Evolutionary conservation across 78 protist genomes (phyloP).

Genomic region (Dictyostelium intermedium): DNA sequence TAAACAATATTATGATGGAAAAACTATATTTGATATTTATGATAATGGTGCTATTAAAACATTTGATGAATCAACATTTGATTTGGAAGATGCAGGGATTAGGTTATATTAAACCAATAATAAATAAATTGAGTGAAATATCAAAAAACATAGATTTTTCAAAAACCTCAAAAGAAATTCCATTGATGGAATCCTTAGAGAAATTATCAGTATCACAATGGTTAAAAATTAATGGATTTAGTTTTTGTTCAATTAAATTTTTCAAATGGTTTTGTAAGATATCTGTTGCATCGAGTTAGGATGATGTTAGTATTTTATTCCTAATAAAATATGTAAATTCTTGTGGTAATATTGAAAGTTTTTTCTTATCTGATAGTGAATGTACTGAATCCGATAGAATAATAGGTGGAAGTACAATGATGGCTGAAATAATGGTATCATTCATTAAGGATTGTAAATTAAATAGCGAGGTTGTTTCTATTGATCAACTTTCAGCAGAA

Average conservation of each 20-base stretch:
- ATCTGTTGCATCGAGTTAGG: neutral
- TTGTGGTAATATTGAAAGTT: neutral
- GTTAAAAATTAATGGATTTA: neutral
- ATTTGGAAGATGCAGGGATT: neutral
- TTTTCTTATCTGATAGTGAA: neutral
- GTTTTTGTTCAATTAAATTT: neutral
- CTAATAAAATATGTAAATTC: neutral
- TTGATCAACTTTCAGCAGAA: neutral
- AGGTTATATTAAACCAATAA: neutral
- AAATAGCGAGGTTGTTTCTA: neutral
- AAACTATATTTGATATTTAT: neutral
- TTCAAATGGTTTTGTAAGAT: neutral
- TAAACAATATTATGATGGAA: slow-evolving; percentile 34
- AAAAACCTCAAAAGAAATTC: neutral
- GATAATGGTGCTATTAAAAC: neutral
- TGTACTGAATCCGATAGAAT: neutral
- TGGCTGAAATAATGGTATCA: neutral
- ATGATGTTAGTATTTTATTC: neutral
- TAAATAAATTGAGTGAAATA: neutral
- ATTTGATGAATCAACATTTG: neutral
- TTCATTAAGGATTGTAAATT: neutral
- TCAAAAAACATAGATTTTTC: neutral
- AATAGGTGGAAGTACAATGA: neutral
- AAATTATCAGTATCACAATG: neutral
- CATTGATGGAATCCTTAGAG: neutral